phyloP scores from a whole-genome alignment of 73 alveolate species.

The Tetrahymena malaccensis region DNA sequence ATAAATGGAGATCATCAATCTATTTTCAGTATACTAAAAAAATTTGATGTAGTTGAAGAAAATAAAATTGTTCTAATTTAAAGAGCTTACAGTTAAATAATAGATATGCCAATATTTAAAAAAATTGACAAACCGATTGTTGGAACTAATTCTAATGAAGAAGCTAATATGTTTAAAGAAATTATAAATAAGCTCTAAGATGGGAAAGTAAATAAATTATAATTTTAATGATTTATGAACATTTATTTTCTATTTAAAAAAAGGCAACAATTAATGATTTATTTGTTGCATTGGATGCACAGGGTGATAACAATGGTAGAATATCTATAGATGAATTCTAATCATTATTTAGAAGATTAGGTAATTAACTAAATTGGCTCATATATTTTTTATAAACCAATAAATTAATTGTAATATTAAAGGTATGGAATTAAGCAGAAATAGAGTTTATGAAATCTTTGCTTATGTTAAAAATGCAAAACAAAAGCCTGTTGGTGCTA shows the following conservation, averaged over 20 bases:
- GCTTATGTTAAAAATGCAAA: conserved; percentile 6
- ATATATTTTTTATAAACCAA: not conserved
- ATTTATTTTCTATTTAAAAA: not conserved
- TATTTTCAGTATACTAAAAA: not conserved
- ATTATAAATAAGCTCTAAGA: not conserved
- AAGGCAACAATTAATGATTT: not conserved
- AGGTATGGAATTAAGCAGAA: conserved; percentile 29
- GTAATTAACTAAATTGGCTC: not conserved
- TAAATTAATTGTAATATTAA: not conserved
- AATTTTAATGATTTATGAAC: not conserved
- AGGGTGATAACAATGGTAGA: not conserved
- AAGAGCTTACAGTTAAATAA: not conserved
- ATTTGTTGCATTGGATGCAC: not conserved
- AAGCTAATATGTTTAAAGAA: not conserved
- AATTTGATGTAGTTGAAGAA: not conserved
- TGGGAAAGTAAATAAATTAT: not conserved
- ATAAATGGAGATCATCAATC: not conserved
- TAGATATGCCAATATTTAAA: not conserved
- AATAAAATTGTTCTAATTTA: not conserved
- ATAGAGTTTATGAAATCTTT: conserved; percentile 37
- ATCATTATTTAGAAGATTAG: not conserved
- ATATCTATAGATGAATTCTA: not conserved
- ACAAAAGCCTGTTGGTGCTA: not conserved
- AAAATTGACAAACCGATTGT: not conserved
- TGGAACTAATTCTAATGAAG: not conserved